phyloP scores from a whole-genome alignment of 805 yeast genomes.

The Starmerella asiatica region DNA sequence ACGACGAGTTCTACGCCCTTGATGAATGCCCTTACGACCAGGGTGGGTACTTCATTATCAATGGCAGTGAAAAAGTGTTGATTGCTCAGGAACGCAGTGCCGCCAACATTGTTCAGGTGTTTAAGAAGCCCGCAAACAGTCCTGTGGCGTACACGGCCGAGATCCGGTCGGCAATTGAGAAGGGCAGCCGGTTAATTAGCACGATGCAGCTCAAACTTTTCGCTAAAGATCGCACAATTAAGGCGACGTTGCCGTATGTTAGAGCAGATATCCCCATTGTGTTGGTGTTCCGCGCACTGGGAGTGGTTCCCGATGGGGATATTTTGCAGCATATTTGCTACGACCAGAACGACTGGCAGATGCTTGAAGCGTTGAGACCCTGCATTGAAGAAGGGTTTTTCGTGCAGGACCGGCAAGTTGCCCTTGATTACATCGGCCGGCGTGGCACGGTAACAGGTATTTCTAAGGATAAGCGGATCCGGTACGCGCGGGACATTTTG shows the following conservation, averaged over 20 bases:
- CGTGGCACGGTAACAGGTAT: slow-evolving; percentile 96
- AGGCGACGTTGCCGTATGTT: slow-evolving; percentile 91
- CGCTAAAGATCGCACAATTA: slow-evolving; percentile 71
- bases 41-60: slow-evolving; percentile 98
- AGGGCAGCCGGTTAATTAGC: slow-evolving; percentile 89
- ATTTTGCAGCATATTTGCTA: slow-evolving; percentile 95
- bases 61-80: slow-evolving; percentile 95
- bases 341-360: slow-evolving; percentile 97
- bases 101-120: slow-evolving; percentile 96
- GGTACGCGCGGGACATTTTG: slow-evolving; percentile 90
- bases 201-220: slow-evolving; percentile 87
- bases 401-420: slow-evolving; percentile 95
- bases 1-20: slow-evolving; percentile 84
- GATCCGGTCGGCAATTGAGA: slow-evolving; percentile 90
- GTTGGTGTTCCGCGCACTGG: slow-evolving; percentile 92
- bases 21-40: slow-evolving; percentile 99
- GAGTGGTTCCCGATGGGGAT: slow-evolving; percentile 98
- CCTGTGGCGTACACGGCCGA: slow-evolving; percentile 95
- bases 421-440: slow-evolving; percentile 94
- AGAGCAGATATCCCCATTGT: slow-evolving; percentile 95
- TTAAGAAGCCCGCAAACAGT: slow-evolving; percentile 93
- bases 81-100: slow-evolving; percentile 99
- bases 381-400: slow-evolving; percentile 99
- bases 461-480: slow-evolving; percentile 93
- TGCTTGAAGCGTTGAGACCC: slow-evolving; percentile 97